Evolutionary conservation across 495 filamentous ascomycete genomes (phyloP), one percentile per base, ranked within the genome.

Genomic region (Penicillium manginii): DNA sequence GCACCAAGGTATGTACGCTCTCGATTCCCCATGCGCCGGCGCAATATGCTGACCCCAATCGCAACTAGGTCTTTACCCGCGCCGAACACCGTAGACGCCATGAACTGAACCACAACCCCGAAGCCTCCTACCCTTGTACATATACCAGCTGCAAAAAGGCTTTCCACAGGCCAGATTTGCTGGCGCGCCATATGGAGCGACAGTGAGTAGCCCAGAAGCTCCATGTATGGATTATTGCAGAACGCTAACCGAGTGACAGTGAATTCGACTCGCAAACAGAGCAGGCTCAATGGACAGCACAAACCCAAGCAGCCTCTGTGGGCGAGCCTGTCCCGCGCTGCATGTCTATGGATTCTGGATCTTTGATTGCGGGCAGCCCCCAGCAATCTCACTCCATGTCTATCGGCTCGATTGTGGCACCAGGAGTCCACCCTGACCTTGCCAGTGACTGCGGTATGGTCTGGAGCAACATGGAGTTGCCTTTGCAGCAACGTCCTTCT

Each of bases 41-140:
- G 40, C 40, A 26, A 29, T 21, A n/a, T 50, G 51, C 50, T 65
- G 35, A 73, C 59, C 50, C 22, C 12, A 54, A 58, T 53, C 56
- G 17, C 35, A 26, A 48, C 37, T 57, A 89, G 88, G 87, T 89
- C 50, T 92, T 91, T 67, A 94, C 91, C 18, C 82, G 92, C 67
- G 91, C 91, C 29, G 92, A 97, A 68, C 92, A 97, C 39, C 65
- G 33, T 52, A 92, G 91, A 72, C 91, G 91, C 49, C 92, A 96
- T 75, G 89, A 96, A 71, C 75, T 93, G 50, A 93, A 93, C 70
- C 92, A 97, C 76, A 86, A 87, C 65, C 83, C 83, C 18, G 79
- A 85, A 57, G 86, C 90, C 31, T 78, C 84, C 11, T 88, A 83
- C 63, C 80, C 81, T 26, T 96, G 92, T 71, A 80, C 83, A 8